Percentiles rank a stretch among this genome's conserved stretches.
These are phyloP conservation scores for Hyphodiscus sp. DNA, from an alignment of 2,329 filamentous ascomycete genomes.

Conservation along the genomic window DNA sequence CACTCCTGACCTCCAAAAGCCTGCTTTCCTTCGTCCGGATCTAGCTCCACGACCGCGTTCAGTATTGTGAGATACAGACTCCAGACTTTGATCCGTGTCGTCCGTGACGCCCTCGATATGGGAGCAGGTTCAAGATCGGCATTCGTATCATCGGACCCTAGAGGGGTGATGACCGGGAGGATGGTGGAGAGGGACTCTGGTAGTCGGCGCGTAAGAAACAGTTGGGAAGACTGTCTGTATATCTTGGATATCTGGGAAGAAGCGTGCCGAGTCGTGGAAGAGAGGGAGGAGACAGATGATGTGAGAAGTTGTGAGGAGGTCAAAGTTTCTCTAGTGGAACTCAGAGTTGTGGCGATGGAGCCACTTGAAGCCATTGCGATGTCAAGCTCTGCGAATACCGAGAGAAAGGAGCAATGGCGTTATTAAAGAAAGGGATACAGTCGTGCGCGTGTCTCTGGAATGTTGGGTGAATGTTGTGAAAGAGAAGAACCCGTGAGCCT, in stretches of 20 bases:
- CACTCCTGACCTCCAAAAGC: constrained; percentile 82
- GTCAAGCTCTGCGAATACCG: neutral
- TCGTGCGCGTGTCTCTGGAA: neutral
- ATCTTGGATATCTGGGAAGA: constrained; percentile 77
- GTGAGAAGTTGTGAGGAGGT: constrained; percentile 53
- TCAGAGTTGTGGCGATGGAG: constrained; percentile 23
- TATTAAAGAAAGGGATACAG: neutral
- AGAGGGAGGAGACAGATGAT: constrained; percentile 64
- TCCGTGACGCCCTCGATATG: constrained; percentile 71
- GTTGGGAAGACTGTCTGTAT: constrained; percentile 87
- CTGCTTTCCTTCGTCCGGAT: constrained; percentile 82
- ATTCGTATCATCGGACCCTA: constrained; percentile 27
- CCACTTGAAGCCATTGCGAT: constrained; percentile 23
- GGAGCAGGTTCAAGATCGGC: constrained; percentile 46
- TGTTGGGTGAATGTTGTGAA: neutral
- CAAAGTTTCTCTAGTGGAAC: constrained; percentile 34
- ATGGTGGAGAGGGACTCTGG: constrained; percentile 84
- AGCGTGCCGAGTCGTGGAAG: constrained; percentile 52
- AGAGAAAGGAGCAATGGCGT: neutral
- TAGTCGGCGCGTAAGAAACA: constrained; percentile 89
- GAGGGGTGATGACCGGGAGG: constrained; percentile 69
- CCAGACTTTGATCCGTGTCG: constrained; percentile 91
- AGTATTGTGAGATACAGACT: constrained; percentile 91
- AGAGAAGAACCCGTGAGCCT: neutral
- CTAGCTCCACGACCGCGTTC: constrained; percentile 84